A percentile compares a stretch with the other conserved stretches of the same genome.
These are phyloP conservation scores for Breynia disticha DNA, from an alignment of 441 rosid species.

Conservation along the genomic window DNA sequence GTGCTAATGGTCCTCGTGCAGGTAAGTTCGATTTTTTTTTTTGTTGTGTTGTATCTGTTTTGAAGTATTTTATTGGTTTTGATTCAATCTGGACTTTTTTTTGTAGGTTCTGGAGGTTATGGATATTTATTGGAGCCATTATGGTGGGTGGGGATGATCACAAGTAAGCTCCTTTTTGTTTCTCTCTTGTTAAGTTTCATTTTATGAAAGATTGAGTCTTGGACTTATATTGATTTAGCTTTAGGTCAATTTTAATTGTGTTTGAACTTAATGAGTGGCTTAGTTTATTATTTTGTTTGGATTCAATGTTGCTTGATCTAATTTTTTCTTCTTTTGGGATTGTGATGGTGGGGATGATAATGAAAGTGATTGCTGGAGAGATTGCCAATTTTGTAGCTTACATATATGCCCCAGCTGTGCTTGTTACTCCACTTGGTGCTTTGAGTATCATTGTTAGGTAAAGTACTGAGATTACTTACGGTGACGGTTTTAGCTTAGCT, in stretches of 20 bases:
- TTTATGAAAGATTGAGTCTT: too few species aligned
- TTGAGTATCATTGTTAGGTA: conserved; percentile 69
- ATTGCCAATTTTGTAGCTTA: conserved; percentile 59
- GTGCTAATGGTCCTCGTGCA: conserved; percentile 43
- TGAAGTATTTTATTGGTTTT: neutral
- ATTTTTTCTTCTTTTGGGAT: neutral
- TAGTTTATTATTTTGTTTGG: too few species aligned
- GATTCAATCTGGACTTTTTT: neutral
- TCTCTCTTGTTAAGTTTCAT: neutral
- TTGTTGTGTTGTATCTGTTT: neutral
- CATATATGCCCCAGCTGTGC: conserved; percentile 60
- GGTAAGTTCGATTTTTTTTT: conserved; percentile 15
- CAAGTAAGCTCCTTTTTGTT: conserved; percentile 34
- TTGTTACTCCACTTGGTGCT: conserved; percentile 72
- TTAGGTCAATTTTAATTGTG: too few species aligned
- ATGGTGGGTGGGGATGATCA: conserved; percentile 75
- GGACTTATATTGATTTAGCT: too few species aligned
- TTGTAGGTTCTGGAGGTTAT: conserved; percentile 57
- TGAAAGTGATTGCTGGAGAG: conserved; percentile 63
- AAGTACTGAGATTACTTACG: neutral
- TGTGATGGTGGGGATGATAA: neutral
- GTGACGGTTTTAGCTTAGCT: neutral
- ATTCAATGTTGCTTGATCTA: neutral
- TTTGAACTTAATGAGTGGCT: too few species aligned
- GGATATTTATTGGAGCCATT: conserved; percentile 59